Evolutionary conservation across 768 basidiomycete genomes (phyloP), one percentile per base, ranked within the genome.

Genomic region (Termitomyces sp.): DNA sequence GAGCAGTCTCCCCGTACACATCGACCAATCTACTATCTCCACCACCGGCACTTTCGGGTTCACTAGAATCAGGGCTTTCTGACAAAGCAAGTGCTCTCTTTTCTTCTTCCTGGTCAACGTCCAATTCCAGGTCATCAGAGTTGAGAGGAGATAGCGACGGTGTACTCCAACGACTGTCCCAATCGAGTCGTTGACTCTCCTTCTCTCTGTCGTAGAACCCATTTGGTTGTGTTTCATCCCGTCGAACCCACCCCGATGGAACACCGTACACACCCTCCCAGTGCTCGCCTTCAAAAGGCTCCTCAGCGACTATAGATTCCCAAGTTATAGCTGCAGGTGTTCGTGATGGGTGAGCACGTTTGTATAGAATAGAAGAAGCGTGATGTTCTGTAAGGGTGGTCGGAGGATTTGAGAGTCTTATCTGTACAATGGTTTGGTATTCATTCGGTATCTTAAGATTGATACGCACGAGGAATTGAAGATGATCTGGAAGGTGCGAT

Each of bases 271-370:
- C 81, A 1, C 88, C 88, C 65, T 89, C 81, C 90, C 90, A 92
- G 64, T 92, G 91, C 60, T 92, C 84, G 16, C 88, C 92, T 69
- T 92, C 88, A 60, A 90, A 88, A 4, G 90, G 89, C 56, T 92
- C 91, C 64, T 91, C 90, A 1, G 80, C 80, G 16, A 93, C 77
- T 51, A 94, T 92, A n/a, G 84, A 79, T 58, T 78, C 75, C 92
- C 92, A 94, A 3, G 87, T 90, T 7, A 91, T 70, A 1, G 75
- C 64, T 3, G 74, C 68, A 7, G 75, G 69, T 1, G 71, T 64
- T 4, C 70, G 63, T 1, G 73, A 72, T 24, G 83, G 84, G 58
- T 85, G 77, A 26, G 66, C 70, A 15, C 80, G 67, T 1, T 63
- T 66, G 31, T 85, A 72, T 6, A 87, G 73, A 61, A 81, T 84